Base-by-base conservation (phyloP, 2,329 filamentous ascomycete species). In the Penicillium sp. region DNA sequence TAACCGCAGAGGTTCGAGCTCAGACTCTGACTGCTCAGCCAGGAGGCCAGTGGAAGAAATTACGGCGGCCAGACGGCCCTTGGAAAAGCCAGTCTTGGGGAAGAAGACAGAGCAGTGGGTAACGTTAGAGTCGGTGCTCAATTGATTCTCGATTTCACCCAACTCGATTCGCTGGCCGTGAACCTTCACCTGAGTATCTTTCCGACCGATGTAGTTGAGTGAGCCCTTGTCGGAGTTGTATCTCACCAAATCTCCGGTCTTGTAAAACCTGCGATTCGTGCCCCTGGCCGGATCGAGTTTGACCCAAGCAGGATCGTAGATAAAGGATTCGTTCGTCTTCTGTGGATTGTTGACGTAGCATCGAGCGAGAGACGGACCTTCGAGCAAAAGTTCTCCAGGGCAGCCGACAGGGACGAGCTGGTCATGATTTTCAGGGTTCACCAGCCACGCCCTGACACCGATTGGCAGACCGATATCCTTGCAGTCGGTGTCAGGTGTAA, bases 161-260 rank as follows among this genome's bases (percentile, higher is more conserved):
- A 83, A 72, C 66, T 84, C 87, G 44, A 86, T 78, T 47, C 84
- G 73, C 55, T 81, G 84, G 24, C 87, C 87, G 9, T 78, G 75
- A 25, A 87, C 69, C 67, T 88, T 88, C 47, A 86, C 79, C 64
- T 84, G 83, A n/a, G 78, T 78, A 58, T 87, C 84, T 56, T 82
- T 84, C 42, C 85, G 76, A 13, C 83, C 82, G 33, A 84, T 50
- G 52, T 68, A 72, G 10, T 61, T 65, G n/a, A 72, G 54, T 2
- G 67, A 63, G 24, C 69, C 69, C 33, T 54, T 50, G 23, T 69
- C 64, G 0, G 65, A 66, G 38, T 69, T 71, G 42, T 70, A 70
- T 28, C 68, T 61, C 47, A 68, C 70, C 44, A 73, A 47, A 51
- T 73, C 70, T 6, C 70, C 70, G 9, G 70, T 72, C 52, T 71